Conservation (phyloP, 1,284 basidiomycete genomes). For the Grifola frondosa region DNA sequence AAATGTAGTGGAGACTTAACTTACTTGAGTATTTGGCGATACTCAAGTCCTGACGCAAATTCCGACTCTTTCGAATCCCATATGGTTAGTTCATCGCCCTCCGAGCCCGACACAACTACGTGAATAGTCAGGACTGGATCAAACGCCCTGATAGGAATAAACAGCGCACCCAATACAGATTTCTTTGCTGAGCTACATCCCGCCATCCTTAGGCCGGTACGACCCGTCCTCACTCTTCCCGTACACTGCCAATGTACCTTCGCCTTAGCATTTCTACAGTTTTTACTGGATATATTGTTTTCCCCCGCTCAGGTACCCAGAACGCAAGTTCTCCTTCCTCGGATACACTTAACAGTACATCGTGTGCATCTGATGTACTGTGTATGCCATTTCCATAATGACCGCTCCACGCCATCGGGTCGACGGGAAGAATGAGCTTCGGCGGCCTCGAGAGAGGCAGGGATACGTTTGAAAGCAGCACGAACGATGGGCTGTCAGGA, state of each 20-base stretch:
- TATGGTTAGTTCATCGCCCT: constrained; percentile 80
- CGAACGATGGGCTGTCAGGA: constrained; percentile 30
- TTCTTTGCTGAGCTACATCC: constrained; percentile 89
- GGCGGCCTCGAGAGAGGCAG: constrained; percentile 52
- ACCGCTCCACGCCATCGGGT: constrained; percentile 86
- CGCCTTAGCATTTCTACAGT: constrained; percentile 8
- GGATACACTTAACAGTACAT: constrained; percentile 77
- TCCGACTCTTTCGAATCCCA: constrained; percentile 96
- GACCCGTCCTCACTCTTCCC: constrained; percentile 72
- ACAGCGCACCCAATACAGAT: constrained; percentile 67
- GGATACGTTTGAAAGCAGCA: constrained; percentile 42
- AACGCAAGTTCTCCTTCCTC: constrained; percentile 75
- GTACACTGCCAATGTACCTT: constrained; percentile 60
- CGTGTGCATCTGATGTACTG: constrained; percentile 49
- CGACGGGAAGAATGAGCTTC: constrained; percentile 72
- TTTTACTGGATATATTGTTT: background rate
- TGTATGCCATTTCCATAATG: constrained; percentile 32
- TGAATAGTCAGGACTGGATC: background rate
- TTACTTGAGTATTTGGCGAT: constrained; percentile 60
- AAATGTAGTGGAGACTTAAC: constrained; percentile 11
- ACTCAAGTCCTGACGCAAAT: constrained; percentile 88
- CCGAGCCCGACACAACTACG: constrained; percentile 52
- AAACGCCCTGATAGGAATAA: background rate
- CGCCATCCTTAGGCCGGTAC: constrained; percentile 62
- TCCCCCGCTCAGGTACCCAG: constrained; percentile 61